These are phyloP conservation scores for Borealophlyctis nickersoniae DNA, from an alignment of 192 early-diverging fungal species.

Conservation along the genomic window DNA sequence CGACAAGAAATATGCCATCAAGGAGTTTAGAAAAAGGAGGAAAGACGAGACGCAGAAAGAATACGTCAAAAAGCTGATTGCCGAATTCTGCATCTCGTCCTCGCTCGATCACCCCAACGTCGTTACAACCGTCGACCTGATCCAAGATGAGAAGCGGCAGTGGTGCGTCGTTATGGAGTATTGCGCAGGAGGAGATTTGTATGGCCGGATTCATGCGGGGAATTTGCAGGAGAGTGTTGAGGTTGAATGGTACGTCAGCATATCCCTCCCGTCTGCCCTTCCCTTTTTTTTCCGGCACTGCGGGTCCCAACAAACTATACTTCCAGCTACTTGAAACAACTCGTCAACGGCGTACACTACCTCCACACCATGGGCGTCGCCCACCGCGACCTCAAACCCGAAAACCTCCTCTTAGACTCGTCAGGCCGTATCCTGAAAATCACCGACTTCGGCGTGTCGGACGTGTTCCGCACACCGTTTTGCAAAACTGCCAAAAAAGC, in stretches of 20 bases:
- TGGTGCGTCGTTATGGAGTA: conserved; percentile 88
- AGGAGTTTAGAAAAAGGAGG: conserved; percentile 85
- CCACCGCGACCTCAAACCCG: conserved; percentile 91
- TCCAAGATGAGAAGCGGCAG: conserved; percentile 74
- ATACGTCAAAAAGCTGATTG: conserved; percentile 91
- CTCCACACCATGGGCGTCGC: conserved; percentile 94
- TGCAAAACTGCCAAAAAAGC: conserved; percentile 73
- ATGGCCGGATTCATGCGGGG: conserved; percentile 69
- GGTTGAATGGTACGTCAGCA: conserved; percentile 63
- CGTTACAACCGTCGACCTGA: conserved; percentile 91
- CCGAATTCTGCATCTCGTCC: conserved; percentile 94
- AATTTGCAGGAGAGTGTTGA: conserved; percentile 70
- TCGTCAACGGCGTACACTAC: conserved; percentile 84
- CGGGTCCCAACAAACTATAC: no score
- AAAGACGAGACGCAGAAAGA: conserved; percentile 87
- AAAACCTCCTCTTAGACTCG: conserved; percentile 85
- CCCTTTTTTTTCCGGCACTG: no score
- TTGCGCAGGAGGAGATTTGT: conserved; percentile 91
- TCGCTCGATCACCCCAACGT: conserved; percentile 87
- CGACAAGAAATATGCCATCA: conserved; percentile 79
- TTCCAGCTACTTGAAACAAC: conserved; percentile 88
- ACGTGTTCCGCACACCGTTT: conserved; percentile 91
- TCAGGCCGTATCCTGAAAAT: conserved; percentile 83
- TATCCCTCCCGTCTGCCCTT: no score
- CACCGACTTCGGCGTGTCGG: conserved; percentile 96